These are phyloP conservation scores for Talaromyces nanjingensis DNA, from an alignment of 495 filamentous ascomycete species.

Conservation along the genomic window DNA sequence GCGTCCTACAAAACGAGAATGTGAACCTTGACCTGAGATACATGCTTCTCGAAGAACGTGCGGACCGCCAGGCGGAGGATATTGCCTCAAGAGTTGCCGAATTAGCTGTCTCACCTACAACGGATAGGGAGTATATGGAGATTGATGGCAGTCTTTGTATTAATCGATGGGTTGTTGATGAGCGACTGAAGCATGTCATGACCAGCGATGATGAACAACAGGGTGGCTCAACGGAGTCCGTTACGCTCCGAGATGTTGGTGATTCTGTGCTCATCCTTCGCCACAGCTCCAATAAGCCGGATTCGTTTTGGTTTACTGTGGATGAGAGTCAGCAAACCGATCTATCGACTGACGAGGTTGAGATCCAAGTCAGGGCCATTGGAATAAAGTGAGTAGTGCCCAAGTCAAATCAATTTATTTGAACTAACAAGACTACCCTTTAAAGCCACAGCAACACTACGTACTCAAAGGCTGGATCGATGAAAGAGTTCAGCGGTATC, in stretches of 20 bases:
- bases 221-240: background rate
- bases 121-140: background rate
- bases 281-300: background rate
- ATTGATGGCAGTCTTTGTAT: constrained; percentile 3
- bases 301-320: background rate
- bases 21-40: constrained; percentile 3
- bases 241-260: background rate
- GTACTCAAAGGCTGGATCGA: background rate
- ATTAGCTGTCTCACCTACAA: background rate
- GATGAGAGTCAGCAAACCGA: background rate
- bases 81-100: background rate
- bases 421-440: background rate
- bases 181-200: background rate
- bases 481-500: constrained; percentile 27
- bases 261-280: background rate
- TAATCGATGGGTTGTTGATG: constrained; percentile 2
- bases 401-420: background rate
- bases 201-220: background rate
- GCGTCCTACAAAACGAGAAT: constrained; percentile 11
- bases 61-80: background rate
- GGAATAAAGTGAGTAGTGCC: background rate
- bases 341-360: constrained; percentile 16
- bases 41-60: background rate
- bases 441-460: background rate
- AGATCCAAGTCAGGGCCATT: constrained; percentile 4